Conservation (phyloP, 192 early-diverging fungal species). For the Linnemannia elongata region DNA sequence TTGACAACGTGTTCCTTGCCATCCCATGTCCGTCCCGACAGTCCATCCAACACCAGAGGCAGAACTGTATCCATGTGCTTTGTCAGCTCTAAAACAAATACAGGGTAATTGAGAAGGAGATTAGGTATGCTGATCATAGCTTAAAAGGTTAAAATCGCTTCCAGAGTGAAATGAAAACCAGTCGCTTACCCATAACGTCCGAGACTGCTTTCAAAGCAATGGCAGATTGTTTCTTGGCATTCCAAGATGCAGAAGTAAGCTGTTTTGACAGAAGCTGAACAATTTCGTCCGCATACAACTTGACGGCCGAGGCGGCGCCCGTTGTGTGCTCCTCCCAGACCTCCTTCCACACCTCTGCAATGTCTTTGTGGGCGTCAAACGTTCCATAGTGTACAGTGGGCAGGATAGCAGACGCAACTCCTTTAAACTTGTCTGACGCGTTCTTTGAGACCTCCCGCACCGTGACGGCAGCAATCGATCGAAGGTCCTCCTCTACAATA, state of each 20-base stretch:
- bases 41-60: constrained; percentile 70
- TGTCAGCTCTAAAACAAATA: constrained; percentile 50
- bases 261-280: constrained; percentile 66
- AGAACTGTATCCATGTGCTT: constrained; percentile 63
- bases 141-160: background rate
- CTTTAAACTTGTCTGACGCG: constrained; percentile 70
- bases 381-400: constrained; percentile 81
- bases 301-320: constrained; percentile 68
- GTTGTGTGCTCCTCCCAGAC: constrained; percentile 84
- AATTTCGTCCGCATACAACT: constrained; percentile 75
- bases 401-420: constrained; percentile 68
- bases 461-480: constrained; percentile 76
- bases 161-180: background rate
- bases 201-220: constrained; percentile 73
- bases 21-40: constrained; percentile 82
- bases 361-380: constrained; percentile 68
- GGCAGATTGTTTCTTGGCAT: constrained; percentile 82
- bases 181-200: constrained; percentile 37
- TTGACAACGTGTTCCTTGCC: constrained; percentile 86
- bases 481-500: constrained; percentile 74
- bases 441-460: constrained; percentile 77
- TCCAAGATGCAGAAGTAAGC: constrained; percentile 79
- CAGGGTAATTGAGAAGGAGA: background rate
- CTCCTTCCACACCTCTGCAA: constrained; percentile 75
- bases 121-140: background rate